These are phyloP conservation scores for Xylariales sp. DNA, from an alignment of 2,329 filamentous ascomycete genomes.

Conservation along the genomic window DNA sequence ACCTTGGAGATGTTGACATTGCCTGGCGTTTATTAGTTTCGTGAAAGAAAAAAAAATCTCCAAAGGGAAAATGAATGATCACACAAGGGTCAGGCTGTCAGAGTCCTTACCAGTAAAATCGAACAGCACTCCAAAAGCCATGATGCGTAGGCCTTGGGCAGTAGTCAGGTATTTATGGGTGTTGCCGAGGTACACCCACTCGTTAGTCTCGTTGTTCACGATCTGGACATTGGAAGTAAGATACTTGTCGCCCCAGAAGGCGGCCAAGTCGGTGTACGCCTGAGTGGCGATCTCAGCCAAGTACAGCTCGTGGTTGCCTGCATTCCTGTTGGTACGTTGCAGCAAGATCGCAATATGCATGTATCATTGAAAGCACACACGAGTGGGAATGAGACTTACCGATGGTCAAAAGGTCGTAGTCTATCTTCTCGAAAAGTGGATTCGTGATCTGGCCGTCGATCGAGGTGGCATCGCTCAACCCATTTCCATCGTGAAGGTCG, in stretches of 20 bases:
- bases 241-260: constrained; percentile 45
- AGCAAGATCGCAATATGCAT: too few species aligned
- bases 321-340: neutral
- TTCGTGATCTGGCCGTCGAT: constrained; percentile 52
- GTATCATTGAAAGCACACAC: neutral
- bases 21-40: constrained; percentile 32
- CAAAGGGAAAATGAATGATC: too few species aligned
- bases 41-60: too few species aligned
- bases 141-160: constrained; percentile 33
- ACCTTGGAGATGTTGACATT: constrained; percentile 60
- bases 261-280: constrained; percentile 54
- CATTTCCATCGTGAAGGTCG: constrained; percentile 63
- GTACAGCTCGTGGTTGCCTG: constrained; percentile 62
- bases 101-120: constrained; percentile 38
- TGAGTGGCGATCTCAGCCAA: constrained; percentile 58
- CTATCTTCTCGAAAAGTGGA: constrained; percentile 35
- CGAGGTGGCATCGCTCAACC: constrained; percentile 55
- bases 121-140: constrained; percentile 40
- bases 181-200: constrained; percentile 37
- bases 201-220: constrained; percentile 29
- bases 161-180: constrained; percentile 41
- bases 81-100: too few species aligned
- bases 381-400: constrained; percentile 17
- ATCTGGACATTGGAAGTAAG: constrained; percentile 42
- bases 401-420: constrained; percentile 39